Conservation (phyloP, 352 stramenopile species). For the Bremia lactucae region DNA sequence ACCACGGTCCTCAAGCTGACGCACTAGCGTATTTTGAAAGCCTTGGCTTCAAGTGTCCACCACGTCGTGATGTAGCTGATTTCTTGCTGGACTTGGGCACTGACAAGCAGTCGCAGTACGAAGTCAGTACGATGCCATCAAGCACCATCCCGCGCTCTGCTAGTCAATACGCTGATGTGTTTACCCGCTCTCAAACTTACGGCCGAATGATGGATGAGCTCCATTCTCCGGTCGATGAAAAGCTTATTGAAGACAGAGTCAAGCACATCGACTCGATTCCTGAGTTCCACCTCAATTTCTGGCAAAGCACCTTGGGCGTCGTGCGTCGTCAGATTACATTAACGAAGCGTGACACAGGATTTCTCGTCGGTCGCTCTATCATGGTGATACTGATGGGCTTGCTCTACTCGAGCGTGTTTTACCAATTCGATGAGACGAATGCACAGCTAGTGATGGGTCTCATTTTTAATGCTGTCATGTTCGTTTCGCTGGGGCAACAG, state of each 20-base stretch:
- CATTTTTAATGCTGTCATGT: slow-evolving; percentile 60
- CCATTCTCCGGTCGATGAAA: neutral
- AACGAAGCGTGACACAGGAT: slow-evolving; percentile 23
- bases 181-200: slow-evolving; percentile 9
- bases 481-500: slow-evolving; percentile 50
- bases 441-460: slow-evolving; percentile 47
- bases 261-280: slow-evolving; percentile 60
- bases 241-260: slow-evolving; percentile 28
- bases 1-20: slow-evolving; percentile 54
- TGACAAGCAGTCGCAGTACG: slow-evolving; percentile 26
- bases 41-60: slow-evolving; percentile 48
- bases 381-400: slow-evolving; percentile 33
- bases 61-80: slow-evolving; percentile 74
- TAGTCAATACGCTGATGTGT: slow-evolving; percentile 18
- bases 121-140: slow-evolving; percentile 4
- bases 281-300: slow-evolving; percentile 26
- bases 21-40: slow-evolving; percentile 69
- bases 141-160: slow-evolving; percentile 7
- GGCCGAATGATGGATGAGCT: slow-evolving; percentile 8
- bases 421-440: slow-evolving; percentile 25
- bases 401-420: slow-evolving; percentile 26
- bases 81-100: slow-evolving; percentile 74
- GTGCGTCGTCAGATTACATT: slow-evolving; percentile 30
- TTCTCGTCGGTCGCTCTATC: slow-evolving; percentile 18
- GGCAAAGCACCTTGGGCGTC: slow-evolving; percentile 11